phyloP scores from a whole-genome alignment of 108 stramenopile genomes.

The Cyclotella choctawhatcheeana region DNA sequence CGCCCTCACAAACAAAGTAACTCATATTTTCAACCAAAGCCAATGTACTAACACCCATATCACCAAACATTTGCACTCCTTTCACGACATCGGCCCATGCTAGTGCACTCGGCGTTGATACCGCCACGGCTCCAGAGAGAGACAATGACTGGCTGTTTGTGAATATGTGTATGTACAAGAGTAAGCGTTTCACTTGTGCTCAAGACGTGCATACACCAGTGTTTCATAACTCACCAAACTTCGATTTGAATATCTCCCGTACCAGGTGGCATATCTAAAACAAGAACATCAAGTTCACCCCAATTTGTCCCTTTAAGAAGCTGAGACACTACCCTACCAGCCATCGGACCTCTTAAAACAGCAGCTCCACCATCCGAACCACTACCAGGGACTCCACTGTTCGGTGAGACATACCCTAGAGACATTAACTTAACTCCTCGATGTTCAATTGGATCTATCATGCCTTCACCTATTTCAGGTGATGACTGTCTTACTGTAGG shows the following conservation, averaged over 20 bases:
- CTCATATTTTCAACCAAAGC: slow-evolving; percentile 99
- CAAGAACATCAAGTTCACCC: slow-evolving; percentile 97
- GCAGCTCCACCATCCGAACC: slow-evolving; percentile 75
- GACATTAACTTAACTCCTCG: slow-evolving; percentile 87
- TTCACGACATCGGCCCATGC: slow-evolving; percentile 95
- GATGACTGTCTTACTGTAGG: slow-evolving; percentile 69
- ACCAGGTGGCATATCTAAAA: slow-evolving; percentile 98
- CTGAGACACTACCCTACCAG: slow-evolving; percentile 91
- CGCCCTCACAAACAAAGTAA: slow-evolving; percentile 89
- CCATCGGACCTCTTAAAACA: slow-evolving; percentile 91
- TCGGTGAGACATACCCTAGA: slow-evolving; percentile 84
- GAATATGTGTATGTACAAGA: too few relatives aligned
- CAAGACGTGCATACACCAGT: too few relatives aligned
- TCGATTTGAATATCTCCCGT: slow-evolving; percentile 99
- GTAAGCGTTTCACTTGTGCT: too few relatives aligned
- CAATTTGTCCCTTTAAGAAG: slow-evolving; percentile 96
- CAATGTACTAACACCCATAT: slow-evolving; percentile 90
- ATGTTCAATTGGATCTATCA: slow-evolving; percentile 88
- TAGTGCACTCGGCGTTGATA: slow-evolving; percentile 97
- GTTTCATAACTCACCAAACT: too few relatives aligned
- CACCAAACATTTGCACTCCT: slow-evolving; percentile 96
- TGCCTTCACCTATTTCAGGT: slow-evolving; percentile 53
- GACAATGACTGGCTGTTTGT: slow-evolving; percentile 94
- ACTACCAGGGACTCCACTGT: slow-evolving; percentile 90
- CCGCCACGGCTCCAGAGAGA: slow-evolving; percentile 96